Percentiles rank a stretch among this genome's conserved stretches.
phyloP scores from a whole-genome alignment of 768 basidiomycete species.

The Dendrothele bispora region DNA sequence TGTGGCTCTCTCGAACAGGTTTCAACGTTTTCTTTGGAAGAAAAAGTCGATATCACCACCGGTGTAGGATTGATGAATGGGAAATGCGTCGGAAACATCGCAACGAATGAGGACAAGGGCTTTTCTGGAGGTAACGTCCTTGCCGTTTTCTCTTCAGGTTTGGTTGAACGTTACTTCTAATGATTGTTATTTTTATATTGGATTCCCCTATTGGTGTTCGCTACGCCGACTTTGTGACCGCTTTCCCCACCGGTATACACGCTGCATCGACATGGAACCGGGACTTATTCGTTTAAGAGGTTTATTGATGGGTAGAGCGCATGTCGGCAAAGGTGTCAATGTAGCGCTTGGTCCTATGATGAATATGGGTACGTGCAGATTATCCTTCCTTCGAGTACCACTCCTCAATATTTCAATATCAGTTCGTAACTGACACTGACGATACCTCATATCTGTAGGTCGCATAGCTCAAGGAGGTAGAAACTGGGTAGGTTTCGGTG shows the following conservation, averaged over 20 bases:
- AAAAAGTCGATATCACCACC: conserved; percentile 59
- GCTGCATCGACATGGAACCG: conserved; percentile 55
- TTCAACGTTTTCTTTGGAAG: conserved; percentile 45
- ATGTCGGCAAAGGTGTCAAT: conserved; percentile 60
- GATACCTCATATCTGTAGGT: too few relatives aligned
- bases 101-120: too few relatives aligned
- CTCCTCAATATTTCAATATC: too few relatives aligned
- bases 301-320: conserved; percentile 57
- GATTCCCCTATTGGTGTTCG: conserved; percentile 54
- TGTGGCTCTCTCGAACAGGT: conserved; percentile 33
- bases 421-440: too few relatives aligned
- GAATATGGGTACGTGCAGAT: conserved; percentile 23
- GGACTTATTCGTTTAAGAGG: conserved; percentile 54
- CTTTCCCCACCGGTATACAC: conserved; percentile 53
- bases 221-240: conserved; percentile 45
- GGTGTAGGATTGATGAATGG: conserved; percentile 50
- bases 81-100: conserved; percentile 52
- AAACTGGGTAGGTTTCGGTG: conserved; percentile 55
- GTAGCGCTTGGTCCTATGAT: conserved; percentile 51
- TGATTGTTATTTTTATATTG: neutral
- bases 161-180: conserved; percentile 13
- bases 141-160: conserved; percentile 47
- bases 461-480: too few relatives aligned
- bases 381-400: too few relatives aligned
- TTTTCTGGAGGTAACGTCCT: too few relatives aligned